Base-by-base conservation (phyloP, 176 grass and related monocot species). In the Pontederia paniculata region DNA sequence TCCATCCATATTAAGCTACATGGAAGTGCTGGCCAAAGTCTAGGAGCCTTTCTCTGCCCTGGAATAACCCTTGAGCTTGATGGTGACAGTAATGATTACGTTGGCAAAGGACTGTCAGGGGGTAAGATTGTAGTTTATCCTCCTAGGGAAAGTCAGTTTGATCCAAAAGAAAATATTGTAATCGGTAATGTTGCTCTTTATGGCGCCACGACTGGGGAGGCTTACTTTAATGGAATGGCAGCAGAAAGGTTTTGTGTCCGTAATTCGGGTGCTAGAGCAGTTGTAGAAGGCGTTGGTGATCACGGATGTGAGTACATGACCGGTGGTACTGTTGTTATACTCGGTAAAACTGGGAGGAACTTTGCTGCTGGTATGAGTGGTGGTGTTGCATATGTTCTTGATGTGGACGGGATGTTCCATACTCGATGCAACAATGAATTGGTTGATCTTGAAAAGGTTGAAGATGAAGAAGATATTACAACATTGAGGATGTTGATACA, bases 291-390 rank as follows among this genome's bases (percentile, higher is more conserved):
- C 58, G 75, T 98, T 72, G 93, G 93, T n/a, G 93, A 98, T 68
- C 93, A 98, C 76, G 93, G 93, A 57, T 98, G 93, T 4, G 93
- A 98, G 80, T 98, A 98, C 66, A 98, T 98, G 93, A 98, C 93
- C 51, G 93, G 93, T 52, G 93, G 93, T 62, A 82, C 59, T 72
- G 86, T 84, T 58, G 93, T 88, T 48, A 82, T 98, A 47, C 80
- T 98, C 44, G 93, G 93, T 28, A 88, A 69, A 82, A 98, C 93
- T 52, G 93, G 93, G 49, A 83, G 93, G 44, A 98, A 98, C 50
- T 98, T 98, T 84, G 93, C 93, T 53, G 93, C 93, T 54, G 93
- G 93, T 10, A 98, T 98, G 93, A 98, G 93, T 60, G 93, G 93
- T 60, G 93, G 93, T 53, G 63, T 91, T 21, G 93, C 83, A 44